Conservation (phyloP, 768 basidiomycete species). For the Rhodotorula graminis region DNA sequence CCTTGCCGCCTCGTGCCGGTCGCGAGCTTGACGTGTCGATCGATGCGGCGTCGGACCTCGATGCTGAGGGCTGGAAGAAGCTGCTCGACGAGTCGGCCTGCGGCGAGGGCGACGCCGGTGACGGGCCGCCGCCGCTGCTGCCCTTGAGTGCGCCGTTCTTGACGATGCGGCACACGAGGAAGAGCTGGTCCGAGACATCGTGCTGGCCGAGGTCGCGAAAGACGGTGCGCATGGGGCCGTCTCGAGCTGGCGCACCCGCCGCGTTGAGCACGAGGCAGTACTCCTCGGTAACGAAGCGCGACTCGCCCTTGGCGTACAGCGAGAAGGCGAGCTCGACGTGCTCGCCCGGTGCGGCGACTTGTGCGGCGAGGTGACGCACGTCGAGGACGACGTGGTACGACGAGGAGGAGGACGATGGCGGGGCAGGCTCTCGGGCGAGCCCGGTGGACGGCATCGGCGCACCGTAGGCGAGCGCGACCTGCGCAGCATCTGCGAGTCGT, state of each 20-base stretch:
- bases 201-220: conserved; percentile 82
- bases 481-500: conserved; percentile 65
- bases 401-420: conserved; percentile 4
- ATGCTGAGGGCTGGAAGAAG: background rate
- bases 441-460: conserved; percentile 39
- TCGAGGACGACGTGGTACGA: conserved; percentile 81
- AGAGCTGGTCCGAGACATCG: conserved; percentile 79
- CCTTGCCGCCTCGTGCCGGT: background rate
- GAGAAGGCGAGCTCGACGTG: conserved; percentile 91
- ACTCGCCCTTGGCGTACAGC: conserved; percentile 74
- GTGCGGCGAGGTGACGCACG: conserved; percentile 84
- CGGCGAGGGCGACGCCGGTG: background rate
- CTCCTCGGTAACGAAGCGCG: conserved; percentile 86
- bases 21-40: conserved; percentile 13
- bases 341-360: conserved; percentile 82
- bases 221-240: conserved; percentile 67
- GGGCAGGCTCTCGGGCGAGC: too few relatives aligned
- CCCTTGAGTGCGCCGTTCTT: conserved; percentile 70
- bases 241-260: conserved; percentile 57
- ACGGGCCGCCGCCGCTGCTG: background rate
- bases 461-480: conserved; percentile 64
- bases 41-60: conserved; percentile 10
- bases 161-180: conserved; percentile 83
- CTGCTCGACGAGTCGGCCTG: background rate
- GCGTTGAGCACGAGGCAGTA: conserved; percentile 84